phyloP scores from a whole-genome alignment of 495 filamentous ascomycete genomes.

The Xylaria intraflava region DNA sequence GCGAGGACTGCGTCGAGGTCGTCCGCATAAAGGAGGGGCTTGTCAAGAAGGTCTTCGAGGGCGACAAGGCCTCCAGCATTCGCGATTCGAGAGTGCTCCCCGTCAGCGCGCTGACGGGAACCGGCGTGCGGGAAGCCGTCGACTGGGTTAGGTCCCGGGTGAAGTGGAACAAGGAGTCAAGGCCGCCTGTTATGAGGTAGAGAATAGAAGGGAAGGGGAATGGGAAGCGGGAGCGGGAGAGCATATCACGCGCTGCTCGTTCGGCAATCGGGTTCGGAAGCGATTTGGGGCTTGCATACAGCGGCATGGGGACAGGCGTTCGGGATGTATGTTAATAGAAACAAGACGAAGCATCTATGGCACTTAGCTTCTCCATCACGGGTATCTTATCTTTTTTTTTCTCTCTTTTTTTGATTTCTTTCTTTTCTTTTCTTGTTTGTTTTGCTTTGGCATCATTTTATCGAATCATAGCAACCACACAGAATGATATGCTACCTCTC shows the following conservation, averaged over 20 bases:
- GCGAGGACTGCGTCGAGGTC: slow-evolving; percentile 96
- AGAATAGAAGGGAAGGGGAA: too few species aligned
- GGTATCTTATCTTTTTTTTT: slow-evolving; percentile 30
- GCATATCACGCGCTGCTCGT: background rate
- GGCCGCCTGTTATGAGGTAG: slow-evolving; percentile 88
- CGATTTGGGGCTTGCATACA: slow-evolving; percentile 14
- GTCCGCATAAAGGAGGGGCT: slow-evolving; percentile 94
- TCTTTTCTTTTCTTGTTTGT: too few species aligned
- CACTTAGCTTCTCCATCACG: slow-evolving; percentile 16
- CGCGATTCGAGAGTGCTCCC: slow-evolving; percentile 88
- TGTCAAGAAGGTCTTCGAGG: slow-evolving; percentile 89
- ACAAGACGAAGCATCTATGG: slow-evolving; percentile 13
- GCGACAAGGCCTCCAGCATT: slow-evolving; percentile 75
- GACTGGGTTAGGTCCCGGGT: slow-evolving; percentile 90
- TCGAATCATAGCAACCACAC: slow-evolving; percentile 14
- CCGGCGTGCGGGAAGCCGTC: slow-evolving; percentile 86
- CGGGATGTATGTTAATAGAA: slow-evolving; percentile 7
- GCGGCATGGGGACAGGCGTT: slow-evolving; percentile 12
- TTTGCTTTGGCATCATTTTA: slow-evolving; percentile 7
- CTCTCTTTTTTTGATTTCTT: too few species aligned
- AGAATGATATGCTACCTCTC: slow-evolving; percentile 40
- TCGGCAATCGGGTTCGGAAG: slow-evolving; percentile 8
- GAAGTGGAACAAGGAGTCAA: slow-evolving; percentile 89
- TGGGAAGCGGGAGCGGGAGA: background rate
- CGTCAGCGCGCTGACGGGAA: slow-evolving; percentile 82